Base-by-base conservation (phyloP, 495 filamentous ascomycete genomes). In the Penicillium coprophilum region DNA sequence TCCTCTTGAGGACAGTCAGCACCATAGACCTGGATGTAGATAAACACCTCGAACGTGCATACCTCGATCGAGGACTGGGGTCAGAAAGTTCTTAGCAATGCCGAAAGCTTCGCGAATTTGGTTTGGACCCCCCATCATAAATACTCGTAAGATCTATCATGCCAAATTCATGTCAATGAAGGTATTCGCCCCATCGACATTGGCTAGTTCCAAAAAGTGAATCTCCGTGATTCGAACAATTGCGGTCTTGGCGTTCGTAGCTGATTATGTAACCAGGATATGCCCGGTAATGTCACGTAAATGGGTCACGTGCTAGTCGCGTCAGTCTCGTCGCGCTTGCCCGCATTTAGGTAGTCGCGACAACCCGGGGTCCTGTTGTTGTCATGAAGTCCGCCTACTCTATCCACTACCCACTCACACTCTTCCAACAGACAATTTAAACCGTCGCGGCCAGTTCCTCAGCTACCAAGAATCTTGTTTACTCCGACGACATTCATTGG, bases 11-110 rank as follows among this genome's bases (percentile, higher is more conserved):
- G 9, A 11, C 17, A 56, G 67, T 80, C 67, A 78, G 72, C 64
- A 30, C 11, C 8, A 12, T 10, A 30, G 13, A 28, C 44, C 46
- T 50, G 13, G 17, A 43, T 39, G 21, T 51, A 20, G 17, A 21
- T 56, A 45, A 20, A 54, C 12, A 34, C 46, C 34, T 55, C 56
- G 58, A 53, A 60, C 53, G 54, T 56, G 57, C 75, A 58, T 74
- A 68, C 77, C 77, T 78, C 71, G 61, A 54, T 71, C 55, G 47
- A 80, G 64, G 38, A 79, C 70, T 5, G 77, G 77, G 55, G 58
- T 66, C 36, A 80, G 60, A 55, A 78, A 80, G 24, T 66, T 61
- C 38, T 55, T 65, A 39, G 77, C 77, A 8, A 65, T 62, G 21
- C 61, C 59, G 46, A 80, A 77, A n/a, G 71, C 72, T 48, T 63